These are phyloP conservation scores for Lumnitzera littorea DNA, from an alignment of 345 rosid species.

Conservation along the genomic window DNA sequence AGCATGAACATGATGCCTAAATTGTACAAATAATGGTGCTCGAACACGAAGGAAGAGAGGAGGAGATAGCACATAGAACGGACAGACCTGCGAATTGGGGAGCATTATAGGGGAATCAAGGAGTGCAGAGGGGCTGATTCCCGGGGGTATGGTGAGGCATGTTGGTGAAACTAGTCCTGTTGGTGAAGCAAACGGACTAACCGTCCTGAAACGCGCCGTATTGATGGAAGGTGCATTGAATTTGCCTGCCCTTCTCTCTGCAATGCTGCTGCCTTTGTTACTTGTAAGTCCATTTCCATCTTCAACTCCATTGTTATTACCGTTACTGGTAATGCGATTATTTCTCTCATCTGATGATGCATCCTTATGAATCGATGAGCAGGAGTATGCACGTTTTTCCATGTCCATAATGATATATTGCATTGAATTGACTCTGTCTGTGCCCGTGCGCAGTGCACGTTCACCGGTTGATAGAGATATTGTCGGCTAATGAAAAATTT, in stretches of 20 bases:
- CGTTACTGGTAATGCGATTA: no score
- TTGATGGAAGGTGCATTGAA: constrained; percentile 35
- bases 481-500: no score
- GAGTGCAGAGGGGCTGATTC: constrained; percentile 56
- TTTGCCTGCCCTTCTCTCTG: constrained; percentile 62
- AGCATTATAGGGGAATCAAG: constrained; percentile 53
- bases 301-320: neutral
- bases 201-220: constrained; percentile 27
- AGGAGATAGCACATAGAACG: neutral
- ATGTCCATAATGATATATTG: no score
- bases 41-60: no score
- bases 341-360: no score
- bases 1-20: neutral
- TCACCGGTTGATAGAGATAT: no score
- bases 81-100: constrained; percentile 39
- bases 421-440: no score
- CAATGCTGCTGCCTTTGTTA: constrained; percentile 30
- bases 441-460: no score
- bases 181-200: constrained; percentile 1
- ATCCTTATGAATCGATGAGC: no score
- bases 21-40: no score
- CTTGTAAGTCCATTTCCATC: neutral
- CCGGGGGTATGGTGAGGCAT: constrained; percentile 44
- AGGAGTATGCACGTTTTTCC: no score
- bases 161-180: constrained; percentile 10